These are phyloP conservation scores for Nakazawaea laoshanensis DNA, from an alignment of 805 yeast species.

Conservation along the genomic window DNA sequence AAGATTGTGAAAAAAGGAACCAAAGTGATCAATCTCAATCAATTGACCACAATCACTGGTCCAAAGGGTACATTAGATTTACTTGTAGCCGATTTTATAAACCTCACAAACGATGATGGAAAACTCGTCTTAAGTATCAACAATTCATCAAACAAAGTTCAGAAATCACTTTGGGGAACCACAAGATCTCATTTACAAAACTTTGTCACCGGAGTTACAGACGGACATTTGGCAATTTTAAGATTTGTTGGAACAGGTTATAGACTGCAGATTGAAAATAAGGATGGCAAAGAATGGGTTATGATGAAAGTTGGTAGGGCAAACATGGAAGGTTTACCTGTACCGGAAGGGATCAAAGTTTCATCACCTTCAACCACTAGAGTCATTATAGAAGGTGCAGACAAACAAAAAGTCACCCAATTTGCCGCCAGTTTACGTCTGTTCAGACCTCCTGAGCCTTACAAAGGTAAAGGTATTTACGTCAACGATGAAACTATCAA, in stretches of 20 bases:
- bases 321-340: constrained; percentile 61
- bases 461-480: constrained; percentile 96
- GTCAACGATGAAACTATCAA: constrained; percentile 86
- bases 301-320: constrained; percentile 85
- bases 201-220: constrained; percentile 79
- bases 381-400: constrained; percentile 75
- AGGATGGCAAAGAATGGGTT: constrained; percentile 45
- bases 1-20: constrained; percentile 60
- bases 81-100: constrained; percentile 66
- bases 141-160: constrained; percentile 50
- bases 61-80: constrained; percentile 66
- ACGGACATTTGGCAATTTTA: constrained; percentile 83
- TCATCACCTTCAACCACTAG: constrained; percentile 80
- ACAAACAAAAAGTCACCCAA: constrained; percentile 78
- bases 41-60: constrained; percentile 55
- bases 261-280: constrained; percentile 71
- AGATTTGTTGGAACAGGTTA: constrained; percentile 96
- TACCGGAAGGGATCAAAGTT: constrained; percentile 74
- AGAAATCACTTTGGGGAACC: constrained; percentile 94
- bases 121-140: constrained; percentile 47
- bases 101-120: constrained; percentile 28
- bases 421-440: constrained; percentile 86
- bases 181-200: constrained; percentile 71
- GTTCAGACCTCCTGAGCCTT: constrained; percentile 94
- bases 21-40: constrained; percentile 46